These are phyloP conservation scores for Davidsoniella neocaledoniae DNA, from an alignment of 2,329 filamentous ascomycete genomes.

Conservation along the genomic window DNA sequence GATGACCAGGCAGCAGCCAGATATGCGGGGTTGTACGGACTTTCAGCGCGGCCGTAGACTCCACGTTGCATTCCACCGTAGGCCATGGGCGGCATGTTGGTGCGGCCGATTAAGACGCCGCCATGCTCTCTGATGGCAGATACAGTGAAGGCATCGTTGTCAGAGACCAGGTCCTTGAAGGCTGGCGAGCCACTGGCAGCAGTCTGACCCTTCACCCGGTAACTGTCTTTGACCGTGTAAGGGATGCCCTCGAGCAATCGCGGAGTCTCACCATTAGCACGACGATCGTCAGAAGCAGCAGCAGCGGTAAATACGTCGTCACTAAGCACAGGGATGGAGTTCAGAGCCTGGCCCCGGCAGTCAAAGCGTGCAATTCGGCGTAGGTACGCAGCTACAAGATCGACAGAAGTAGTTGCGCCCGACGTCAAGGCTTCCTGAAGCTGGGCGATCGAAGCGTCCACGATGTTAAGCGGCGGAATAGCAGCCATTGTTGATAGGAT, in stretches of 20 bases:
- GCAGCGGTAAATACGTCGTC: constrained; percentile 17
- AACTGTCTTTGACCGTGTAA: constrained; percentile 41
- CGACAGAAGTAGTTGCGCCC: constrained; percentile 15
- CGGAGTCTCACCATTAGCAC: constrained; percentile 13
- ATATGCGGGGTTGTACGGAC: constrained; percentile 36
- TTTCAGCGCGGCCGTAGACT: constrained; percentile 37
- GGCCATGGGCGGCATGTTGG: constrained; percentile 29
- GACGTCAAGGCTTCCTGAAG: constrained; percentile 15
- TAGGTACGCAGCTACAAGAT: constrained; percentile 17
- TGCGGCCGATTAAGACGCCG: constrained; percentile 26
- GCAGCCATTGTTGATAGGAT: neutral
- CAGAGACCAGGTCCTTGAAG: constrained; percentile 31
- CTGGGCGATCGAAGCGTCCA: constrained; percentile 17
- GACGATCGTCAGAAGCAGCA: constrained; percentile 17
- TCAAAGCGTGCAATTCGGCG: constrained; percentile 17
- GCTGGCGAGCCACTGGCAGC: constrained; percentile 38
- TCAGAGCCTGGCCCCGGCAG: constrained; percentile 15
- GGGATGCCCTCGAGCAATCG: constrained; percentile 33
- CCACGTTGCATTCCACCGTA: constrained; percentile 41
- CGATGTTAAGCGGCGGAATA: constrained; percentile 13
- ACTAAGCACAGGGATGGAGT: constrained; percentile 18
- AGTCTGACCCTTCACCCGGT: constrained; percentile 35
- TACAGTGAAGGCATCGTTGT: constrained; percentile 35
- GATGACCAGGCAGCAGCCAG: constrained; percentile 37
- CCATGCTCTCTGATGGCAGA: constrained; percentile 29